Evolutionary conservation across 2,329 filamentous ascomycete genomes (phyloP).

Genomic region (Ambrosiella cleistominuta): DNA sequence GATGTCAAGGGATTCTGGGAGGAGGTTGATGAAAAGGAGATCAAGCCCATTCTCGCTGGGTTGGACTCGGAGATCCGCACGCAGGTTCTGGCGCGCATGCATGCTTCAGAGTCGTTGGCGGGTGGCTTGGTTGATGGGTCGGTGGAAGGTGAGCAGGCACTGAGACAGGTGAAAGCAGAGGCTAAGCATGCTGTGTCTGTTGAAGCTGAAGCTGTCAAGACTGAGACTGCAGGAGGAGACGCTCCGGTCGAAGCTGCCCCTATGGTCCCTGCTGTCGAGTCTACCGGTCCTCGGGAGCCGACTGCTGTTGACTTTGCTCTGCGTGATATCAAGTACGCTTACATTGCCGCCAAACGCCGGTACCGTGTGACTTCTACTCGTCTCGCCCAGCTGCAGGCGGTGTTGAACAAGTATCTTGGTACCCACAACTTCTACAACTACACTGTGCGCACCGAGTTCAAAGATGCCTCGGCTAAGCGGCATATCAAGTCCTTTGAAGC

Average conservation of each 20-base stretch:
- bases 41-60: constrained; percentile 49
- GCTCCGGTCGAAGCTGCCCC: too few species aligned
- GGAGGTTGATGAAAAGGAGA: constrained; percentile 60
- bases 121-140: constrained; percentile 10
- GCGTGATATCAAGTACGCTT: constrained; percentile 57
- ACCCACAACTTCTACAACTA: constrained; percentile 96
- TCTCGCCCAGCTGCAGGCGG: constrained; percentile 55
- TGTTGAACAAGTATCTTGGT: constrained; percentile 59
- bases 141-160: constrained; percentile 15
- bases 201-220: constrained; percentile 14
- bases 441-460: constrained; percentile 71
- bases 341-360: constrained; percentile 62
- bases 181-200: constrained; percentile 14
- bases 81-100: constrained; percentile 45
- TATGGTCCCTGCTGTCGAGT: constrained; percentile 7
- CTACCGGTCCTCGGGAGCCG: constrained; percentile 14
- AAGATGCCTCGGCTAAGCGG: constrained; percentile 70
- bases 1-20: constrained; percentile 74
- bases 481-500: constrained; percentile 85
- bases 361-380: constrained; percentile 66
- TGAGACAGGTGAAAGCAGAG: constrained; percentile 8
- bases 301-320: constrained; percentile 45
- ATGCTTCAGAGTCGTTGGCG: constrained; percentile 18
- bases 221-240: constrained; percentile 2
- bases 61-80: constrained; percentile 47